phyloP scores from a whole-genome alignment of 108 stramenopile genomes.

The Pseudonitzschia multistriata region DNA sequence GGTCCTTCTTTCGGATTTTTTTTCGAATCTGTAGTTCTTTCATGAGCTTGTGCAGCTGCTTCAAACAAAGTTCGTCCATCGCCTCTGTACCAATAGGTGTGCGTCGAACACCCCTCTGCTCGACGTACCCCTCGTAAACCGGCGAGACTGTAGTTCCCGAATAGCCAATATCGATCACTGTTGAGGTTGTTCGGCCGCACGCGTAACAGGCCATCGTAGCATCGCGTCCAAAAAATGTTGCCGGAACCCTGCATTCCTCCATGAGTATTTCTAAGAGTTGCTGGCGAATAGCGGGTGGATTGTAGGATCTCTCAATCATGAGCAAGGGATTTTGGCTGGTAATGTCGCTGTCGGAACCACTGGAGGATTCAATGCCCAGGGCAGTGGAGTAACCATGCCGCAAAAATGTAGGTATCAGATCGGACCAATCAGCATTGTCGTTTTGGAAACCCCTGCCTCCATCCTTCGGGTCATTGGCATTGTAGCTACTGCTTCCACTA shows the following conservation, averaged over 20 bases:
- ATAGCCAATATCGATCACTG: constrained; percentile 82
- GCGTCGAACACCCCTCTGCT: constrained; percentile 62
- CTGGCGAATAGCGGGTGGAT: constrained; percentile 79
- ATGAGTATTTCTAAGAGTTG: constrained; percentile 67
- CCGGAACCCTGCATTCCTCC: constrained; percentile 79
- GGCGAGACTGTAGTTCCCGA: constrained; percentile 74
- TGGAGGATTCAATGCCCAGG: constrained; percentile 27
- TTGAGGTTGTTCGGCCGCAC: constrained; percentile 78
- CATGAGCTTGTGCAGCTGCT: constrained; percentile 41
- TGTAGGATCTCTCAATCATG: constrained; percentile 75
- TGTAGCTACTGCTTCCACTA: neutral
- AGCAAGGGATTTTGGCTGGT: constrained; percentile 57
- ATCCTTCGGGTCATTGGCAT: neutral
- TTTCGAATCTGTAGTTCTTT: constrained; percentile 23
- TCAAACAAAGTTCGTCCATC: constrained; percentile 64
- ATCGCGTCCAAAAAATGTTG: constrained; percentile 86
- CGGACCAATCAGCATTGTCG: constrained; percentile 45
- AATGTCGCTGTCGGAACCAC: neutral
- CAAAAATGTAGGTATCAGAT: constrained; percentile 42
- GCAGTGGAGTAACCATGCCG: constrained; percentile 48
- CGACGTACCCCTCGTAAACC: constrained; percentile 86
- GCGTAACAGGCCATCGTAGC: constrained; percentile 81
- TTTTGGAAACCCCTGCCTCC: constrained; percentile 1
- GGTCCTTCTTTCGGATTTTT: constrained; percentile 7
- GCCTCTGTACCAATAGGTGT: constrained; percentile 49